Conservation (phyloP, 108 stramenopile genomes). For the Aurantiochytrium sp. region DNA sequence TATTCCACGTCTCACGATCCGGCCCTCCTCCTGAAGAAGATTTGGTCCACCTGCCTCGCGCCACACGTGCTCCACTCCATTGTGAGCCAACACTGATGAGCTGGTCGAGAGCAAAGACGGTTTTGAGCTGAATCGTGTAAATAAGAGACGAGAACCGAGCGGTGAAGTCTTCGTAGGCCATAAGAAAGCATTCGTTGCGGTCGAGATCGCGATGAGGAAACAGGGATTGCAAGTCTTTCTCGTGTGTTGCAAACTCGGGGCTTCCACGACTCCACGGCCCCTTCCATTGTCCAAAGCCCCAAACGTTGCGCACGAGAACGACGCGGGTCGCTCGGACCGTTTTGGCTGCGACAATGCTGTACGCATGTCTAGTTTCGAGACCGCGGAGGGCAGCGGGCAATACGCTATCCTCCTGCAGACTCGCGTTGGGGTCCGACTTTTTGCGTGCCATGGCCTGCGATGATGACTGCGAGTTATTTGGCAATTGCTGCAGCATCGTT, state of each 20-base stretch:
- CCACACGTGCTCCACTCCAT: background rate
- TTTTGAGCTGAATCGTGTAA: background rate
- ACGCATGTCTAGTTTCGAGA: background rate
- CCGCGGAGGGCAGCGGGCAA: background rate
- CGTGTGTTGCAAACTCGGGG: background rate
- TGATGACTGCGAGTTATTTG: background rate
- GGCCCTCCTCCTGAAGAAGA: background rate
- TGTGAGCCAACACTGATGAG: background rate
- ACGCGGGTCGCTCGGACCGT: background rate
- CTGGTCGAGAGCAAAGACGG: background rate
- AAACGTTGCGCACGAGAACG: background rate
- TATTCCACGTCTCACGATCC: background rate
- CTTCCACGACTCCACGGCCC: background rate
- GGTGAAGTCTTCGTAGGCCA: background rate
- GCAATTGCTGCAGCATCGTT: background rate
- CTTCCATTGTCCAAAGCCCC: background rate
- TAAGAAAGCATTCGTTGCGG: background rate
- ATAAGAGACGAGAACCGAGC: background rate
- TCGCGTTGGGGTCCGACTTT: no score
- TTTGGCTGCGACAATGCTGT: background rate
- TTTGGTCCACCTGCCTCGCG: background rate
- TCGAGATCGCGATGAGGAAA: background rate
- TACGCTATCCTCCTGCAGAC: background rate
- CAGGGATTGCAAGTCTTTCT: background rate
- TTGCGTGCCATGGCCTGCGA: no score